Conservation (phyloP, 2,329 filamentous ascomycete species). For the Fonsecaea pugnacius region DNA sequence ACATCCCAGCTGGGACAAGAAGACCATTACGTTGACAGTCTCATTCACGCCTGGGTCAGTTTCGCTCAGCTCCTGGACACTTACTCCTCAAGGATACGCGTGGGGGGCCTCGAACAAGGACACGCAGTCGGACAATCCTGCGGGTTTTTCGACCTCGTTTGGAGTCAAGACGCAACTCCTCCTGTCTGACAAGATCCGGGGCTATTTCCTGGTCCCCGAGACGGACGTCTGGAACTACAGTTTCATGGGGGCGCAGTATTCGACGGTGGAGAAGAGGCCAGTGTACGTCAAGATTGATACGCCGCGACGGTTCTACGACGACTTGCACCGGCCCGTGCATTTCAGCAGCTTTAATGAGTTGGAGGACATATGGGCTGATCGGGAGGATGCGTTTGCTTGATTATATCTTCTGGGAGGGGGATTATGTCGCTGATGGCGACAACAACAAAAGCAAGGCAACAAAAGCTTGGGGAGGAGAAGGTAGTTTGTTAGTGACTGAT, state of each 20-base stretch:
- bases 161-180: slow-evolving; percentile 94
- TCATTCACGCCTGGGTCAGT: slow-evolving; percentile 97
- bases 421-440: not conserved
- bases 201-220: slow-evolving; percentile 95
- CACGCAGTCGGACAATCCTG: slow-evolving; percentile 85
- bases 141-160: slow-evolving; percentile 89
- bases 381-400: slow-evolving; percentile 87
- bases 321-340: slow-evolving; percentile 87
- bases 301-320: slow-evolving; percentile 83
- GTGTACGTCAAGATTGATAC: slow-evolving; percentile 94
- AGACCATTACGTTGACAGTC: slow-evolving; percentile 91
- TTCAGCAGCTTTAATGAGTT: slow-evolving; percentile 98
- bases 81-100: slow-evolving; percentile 90
- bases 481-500: no score
- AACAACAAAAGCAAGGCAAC: not conserved
- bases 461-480: not conserved
- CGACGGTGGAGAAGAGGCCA: slow-evolving; percentile 84
- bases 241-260: slow-evolving; percentile 92
- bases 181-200: slow-evolving; percentile 88
- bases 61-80: slow-evolving; percentile 87
- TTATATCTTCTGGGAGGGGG: no score
- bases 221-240: slow-evolving; percentile 94
- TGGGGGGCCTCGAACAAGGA: slow-evolving; percentile 98
- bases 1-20: slow-evolving; percentile 80
- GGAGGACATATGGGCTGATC: slow-evolving; percentile 95